Percentiles rank a stretch among this genome's conserved stretches.
These are phyloP conservation scores for Hyphodiscus hymeniophilus DNA, from an alignment of 495 filamentous ascomycete genomes.

Conservation along the genomic window DNA sequence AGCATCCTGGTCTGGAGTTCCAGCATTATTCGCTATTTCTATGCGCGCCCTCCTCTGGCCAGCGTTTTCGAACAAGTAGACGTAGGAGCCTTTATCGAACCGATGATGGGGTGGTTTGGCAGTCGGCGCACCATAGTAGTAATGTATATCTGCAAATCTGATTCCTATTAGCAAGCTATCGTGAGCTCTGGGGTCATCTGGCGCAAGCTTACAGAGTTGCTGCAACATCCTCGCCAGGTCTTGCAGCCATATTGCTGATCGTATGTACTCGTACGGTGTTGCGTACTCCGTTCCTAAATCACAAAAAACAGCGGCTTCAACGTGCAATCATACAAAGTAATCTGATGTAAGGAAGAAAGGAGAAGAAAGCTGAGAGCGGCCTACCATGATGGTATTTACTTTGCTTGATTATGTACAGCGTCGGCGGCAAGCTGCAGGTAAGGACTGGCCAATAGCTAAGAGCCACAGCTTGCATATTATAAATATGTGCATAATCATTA, in stretches of 20 bases:
- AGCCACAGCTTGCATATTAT: not conserved
- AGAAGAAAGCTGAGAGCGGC: not conserved
- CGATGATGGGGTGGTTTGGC: slow-evolving; percentile 69
- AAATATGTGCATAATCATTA: not conserved
- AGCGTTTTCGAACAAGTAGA: slow-evolving; percentile 78
- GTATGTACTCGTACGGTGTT: too few species aligned
- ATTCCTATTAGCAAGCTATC: slow-evolving; percentile 1
- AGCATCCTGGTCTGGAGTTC: slow-evolving; percentile 80
- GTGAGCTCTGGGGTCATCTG: not conserved
- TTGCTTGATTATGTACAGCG: not conserved
- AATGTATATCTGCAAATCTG: slow-evolving; percentile 87
- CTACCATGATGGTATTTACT: not conserved
- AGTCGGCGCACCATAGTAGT: slow-evolving; percentile 69
- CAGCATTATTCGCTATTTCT: slow-evolving; percentile 83
- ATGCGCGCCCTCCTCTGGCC: slow-evolving; percentile 58
- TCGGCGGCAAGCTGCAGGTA: slow-evolving; percentile 3
- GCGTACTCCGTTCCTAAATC: too few species aligned
- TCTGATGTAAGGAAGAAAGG: not conserved
- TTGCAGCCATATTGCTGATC: slow-evolving; percentile 62
- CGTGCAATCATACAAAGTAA: not conserved
- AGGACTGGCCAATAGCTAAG: slow-evolving; percentile 2
- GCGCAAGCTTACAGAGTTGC: slow-evolving; percentile 62
- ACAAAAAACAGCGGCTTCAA: not conserved
- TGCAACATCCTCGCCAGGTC: slow-evolving; percentile 68
- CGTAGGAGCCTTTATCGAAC: slow-evolving; percentile 82